A percentile compares a stretch with the other conserved stretches of the same genome.
These are phyloP conservation scores for Postia placenta DNA, from an alignment of 768 basidiomycete species.

Conservation along the genomic window DNA sequence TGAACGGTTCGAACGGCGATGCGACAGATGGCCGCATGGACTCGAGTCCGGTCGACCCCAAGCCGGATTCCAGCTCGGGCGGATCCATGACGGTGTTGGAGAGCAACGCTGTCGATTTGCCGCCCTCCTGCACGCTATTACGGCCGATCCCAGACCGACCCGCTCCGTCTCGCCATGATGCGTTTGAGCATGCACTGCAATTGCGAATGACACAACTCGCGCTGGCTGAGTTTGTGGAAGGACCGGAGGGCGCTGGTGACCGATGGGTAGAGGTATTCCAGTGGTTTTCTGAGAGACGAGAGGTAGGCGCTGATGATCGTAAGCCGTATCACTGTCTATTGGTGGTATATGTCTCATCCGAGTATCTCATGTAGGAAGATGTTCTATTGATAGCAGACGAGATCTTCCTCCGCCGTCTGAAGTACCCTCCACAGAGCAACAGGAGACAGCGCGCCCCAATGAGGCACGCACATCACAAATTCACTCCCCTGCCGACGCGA, in stretches of 20 bases:
- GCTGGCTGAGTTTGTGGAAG: constrained; percentile 76
- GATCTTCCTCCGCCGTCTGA: constrained; percentile 24
- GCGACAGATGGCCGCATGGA: neutral
- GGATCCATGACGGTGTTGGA: neutral
- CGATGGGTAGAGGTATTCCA: constrained; percentile 82
- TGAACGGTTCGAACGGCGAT: neutral
- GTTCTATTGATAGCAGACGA: constrained; percentile 24
- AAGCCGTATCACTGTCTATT: constrained; percentile 4
- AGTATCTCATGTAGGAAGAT: constrained; percentile 14
- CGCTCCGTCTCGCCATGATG: constrained; percentile 43
- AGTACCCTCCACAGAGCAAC: constrained; percentile 9
- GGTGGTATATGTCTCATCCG: neutral
- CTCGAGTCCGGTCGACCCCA: neutral
- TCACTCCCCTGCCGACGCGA: constrained; percentile 8
- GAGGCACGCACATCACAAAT: constrained; percentile 1
- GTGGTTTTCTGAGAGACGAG: constrained; percentile 71
- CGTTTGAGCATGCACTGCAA: constrained; percentile 77
- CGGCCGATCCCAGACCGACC: constrained; percentile 42
- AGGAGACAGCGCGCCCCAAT: constrained; percentile 1
- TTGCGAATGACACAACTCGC: constrained; percentile 82
- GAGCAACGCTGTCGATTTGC: constrained; percentile 1
- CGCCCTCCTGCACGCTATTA: constrained; percentile 31
- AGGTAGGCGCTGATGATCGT: constrained; percentile 28
- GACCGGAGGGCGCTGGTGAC: constrained; percentile 74
- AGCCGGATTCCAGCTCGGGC: neutral